Evolutionary conservation across 306 rosid genomes (phyloP).

Genomic region (Ormosia semicastrata): DNA sequence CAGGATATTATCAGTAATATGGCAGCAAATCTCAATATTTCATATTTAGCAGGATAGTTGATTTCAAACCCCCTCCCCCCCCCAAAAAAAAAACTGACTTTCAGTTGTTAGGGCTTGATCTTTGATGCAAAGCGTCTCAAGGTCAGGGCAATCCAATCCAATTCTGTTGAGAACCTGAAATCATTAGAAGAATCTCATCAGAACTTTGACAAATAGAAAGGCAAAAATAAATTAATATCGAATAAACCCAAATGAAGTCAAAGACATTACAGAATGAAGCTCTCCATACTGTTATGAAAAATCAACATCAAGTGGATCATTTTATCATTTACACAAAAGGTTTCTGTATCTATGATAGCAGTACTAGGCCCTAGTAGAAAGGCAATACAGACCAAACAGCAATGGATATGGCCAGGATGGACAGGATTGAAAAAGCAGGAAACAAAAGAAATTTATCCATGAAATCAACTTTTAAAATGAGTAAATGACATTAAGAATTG

Average conservation of each 20-base stretch:
- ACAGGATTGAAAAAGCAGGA: neutral
- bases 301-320: neutral
- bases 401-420: neutral
- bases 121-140: constrained; percentile 67
- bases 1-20: neutral
- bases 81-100: constrained; percentile 41
- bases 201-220: constrained; percentile 16
- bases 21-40: neutral
- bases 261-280: neutral
- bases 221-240: neutral
- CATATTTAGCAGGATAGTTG: neutral
- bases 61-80: neutral
- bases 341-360: neutral
- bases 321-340: neutral
- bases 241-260: neutral
- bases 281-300: neutral
- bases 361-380: neutral
- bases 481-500: neutral
- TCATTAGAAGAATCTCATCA: constrained; percentile 24
- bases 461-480: neutral
- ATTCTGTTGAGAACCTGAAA: constrained; percentile 77
- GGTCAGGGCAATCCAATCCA: constrained; percentile 82
- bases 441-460: neutral
- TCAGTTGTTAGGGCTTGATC: constrained; percentile 80
- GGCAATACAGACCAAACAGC: neutral